A percentile compares a stretch with the other conserved stretches of the same genome.
These are phyloP conservation scores for Fusarium ambrosium DNA, from an alignment of 2,329 filamentous ascomycete genomes.

Conservation along the genomic window DNA sequence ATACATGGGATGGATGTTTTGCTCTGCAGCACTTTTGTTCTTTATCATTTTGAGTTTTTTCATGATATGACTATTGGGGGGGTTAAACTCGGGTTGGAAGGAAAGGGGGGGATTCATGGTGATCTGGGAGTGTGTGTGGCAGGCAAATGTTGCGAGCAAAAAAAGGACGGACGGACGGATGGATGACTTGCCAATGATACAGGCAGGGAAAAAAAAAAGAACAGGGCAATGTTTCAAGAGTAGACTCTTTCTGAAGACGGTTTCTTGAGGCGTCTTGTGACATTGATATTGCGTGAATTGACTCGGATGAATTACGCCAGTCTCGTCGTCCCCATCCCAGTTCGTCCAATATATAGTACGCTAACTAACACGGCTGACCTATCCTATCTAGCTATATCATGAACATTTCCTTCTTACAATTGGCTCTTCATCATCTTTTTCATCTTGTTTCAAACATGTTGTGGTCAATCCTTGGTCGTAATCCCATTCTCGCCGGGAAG, in stretches of 20 bases:
- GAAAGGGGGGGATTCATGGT: not conserved
- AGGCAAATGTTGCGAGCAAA: conserved; percentile 24
- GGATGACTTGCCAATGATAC: conserved; percentile 3
- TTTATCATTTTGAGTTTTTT: conserved; percentile 14
- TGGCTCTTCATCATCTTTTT: not conserved
- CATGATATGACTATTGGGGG: conserved; percentile 11
- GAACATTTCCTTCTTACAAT: not conserved
- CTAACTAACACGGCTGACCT: conserved; percentile 15
- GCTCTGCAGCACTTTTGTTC: conserved; percentile 16
- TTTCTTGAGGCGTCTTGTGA: not conserved
- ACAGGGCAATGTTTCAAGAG: conserved; percentile 11
- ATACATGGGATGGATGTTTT: not conserved
- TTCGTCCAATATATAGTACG: not conserved
- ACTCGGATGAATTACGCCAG: conserved; percentile 13
- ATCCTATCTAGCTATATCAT: conserved; percentile 26
- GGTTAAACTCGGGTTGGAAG: not conserved
- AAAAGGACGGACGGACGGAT: conserved; percentile 13
- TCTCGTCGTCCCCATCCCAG: not conserved
- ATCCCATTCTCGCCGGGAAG: conserved; percentile 6
- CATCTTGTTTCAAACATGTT: not conserved
- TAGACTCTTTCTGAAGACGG: not conserved
- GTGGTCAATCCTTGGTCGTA: conserved; percentile 28
- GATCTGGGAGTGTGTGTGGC: conserved; percentile 4
- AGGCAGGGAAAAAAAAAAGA: conserved; percentile 11
- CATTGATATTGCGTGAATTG: not conserved